phyloP scores from a whole-genome alignment of 2,329 filamentous ascomycete species.

The Diaporthe citriasiana region DNA sequence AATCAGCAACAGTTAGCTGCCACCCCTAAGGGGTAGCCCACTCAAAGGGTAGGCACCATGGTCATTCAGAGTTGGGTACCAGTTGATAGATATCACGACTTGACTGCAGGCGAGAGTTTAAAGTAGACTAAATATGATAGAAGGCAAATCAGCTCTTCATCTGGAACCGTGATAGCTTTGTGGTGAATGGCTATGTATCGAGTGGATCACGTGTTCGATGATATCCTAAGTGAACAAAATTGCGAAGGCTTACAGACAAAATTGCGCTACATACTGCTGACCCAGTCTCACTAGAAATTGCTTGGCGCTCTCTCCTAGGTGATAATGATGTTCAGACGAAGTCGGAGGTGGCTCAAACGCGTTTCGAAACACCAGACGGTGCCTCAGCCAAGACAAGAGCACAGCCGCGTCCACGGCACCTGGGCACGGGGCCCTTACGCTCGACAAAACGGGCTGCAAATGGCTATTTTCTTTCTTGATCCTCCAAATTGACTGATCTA shows the following conservation, averaged over 20 bases:
- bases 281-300: not conserved
- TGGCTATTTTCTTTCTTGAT: not conserved
- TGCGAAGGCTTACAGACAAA: not conserved
- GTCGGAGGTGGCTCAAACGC: constrained; percentile 16
- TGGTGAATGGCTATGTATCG: too few relatives aligned
- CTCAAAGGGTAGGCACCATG: not conserved
- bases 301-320: constrained; percentile 28
- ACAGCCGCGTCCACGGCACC: constrained; percentile 5
- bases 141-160: not conserved
- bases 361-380: constrained; percentile 37
- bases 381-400: constrained; percentile 33
- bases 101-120: not conserved
- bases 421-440: not conserved
- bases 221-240: not conserved
- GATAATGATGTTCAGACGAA: constrained; percentile 24
- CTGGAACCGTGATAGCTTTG: not conserved
- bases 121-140: not conserved
- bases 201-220: too few relatives aligned
- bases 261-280: not conserved
- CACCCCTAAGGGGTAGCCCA: not conserved
- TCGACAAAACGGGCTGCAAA: not conserved
- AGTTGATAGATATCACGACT: not conserved
- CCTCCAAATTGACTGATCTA: not conserved
- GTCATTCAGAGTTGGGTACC: not conserved
- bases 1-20: not conserved